These are phyloP conservation scores for Pichia sporocuriosa DNA, from an alignment of 805 yeast genomes.

Conservation along the genomic window DNA sequence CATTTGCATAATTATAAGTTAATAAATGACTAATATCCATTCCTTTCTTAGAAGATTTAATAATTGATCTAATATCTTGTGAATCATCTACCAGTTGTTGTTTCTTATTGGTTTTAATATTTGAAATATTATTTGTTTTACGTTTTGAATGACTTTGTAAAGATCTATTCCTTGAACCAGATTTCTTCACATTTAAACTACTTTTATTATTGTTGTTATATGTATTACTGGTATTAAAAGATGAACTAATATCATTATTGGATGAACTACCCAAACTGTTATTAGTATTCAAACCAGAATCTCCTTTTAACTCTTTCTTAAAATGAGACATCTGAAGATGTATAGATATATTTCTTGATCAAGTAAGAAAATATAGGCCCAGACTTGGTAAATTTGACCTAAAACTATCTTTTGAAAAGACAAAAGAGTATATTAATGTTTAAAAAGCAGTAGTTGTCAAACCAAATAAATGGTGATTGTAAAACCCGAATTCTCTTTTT, in stretches of 20 bases:
- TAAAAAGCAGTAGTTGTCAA: too few relatives aligned
- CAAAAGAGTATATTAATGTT: too few relatives aligned
- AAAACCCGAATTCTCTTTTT: too few relatives aligned
- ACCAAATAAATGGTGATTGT: too few relatives aligned
- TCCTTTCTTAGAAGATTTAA: conserved; percentile 24
- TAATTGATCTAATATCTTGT: conserved; percentile 14
- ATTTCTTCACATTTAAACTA: conserved; percentile 1
- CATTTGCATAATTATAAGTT: conserved; percentile 45
- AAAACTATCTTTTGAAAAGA: too few relatives aligned
- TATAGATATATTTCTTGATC: background rate
- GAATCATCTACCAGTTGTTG: conserved; percentile 11
- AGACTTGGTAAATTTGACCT: too few relatives aligned
- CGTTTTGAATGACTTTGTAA: conserved; percentile 2
- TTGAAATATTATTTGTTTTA: background rate
- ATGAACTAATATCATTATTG: background rate
- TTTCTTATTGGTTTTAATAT: conserved; percentile 1
- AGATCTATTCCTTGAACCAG: conserved; percentile 9
- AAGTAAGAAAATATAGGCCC: background rate
- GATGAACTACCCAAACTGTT: background rate
- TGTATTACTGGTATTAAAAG: background rate
- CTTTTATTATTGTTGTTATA: background rate
- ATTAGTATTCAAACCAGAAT: background rate
- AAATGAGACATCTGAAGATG: background rate
- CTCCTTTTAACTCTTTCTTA: conserved; percentile 4
- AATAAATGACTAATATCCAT: conserved; percentile 54